Conservation (phyloP, 306 rosid species). For the Calophaca sinica region DNA sequence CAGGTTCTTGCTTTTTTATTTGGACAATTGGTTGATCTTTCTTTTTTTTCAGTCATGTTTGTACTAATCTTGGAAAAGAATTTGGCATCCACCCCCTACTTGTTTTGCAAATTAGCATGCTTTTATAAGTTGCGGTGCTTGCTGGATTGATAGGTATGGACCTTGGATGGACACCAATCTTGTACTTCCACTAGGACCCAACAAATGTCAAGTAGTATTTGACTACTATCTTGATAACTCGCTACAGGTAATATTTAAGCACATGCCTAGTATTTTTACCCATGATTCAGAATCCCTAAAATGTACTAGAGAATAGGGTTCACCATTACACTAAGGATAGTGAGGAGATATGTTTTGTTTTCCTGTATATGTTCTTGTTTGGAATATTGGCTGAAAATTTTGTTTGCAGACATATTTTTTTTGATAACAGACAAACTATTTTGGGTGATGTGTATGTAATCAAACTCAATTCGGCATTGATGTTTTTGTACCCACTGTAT, state of each 20-base stretch:
- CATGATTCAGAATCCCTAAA: constrained; percentile 21
- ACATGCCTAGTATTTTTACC: background rate
- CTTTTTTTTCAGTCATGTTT: background rate
- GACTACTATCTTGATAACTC: constrained; percentile 86
- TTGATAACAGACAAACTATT: too few relatives aligned
- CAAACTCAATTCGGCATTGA: too few relatives aligned
- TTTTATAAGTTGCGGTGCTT: constrained; percentile 30
- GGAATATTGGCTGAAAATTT: too few relatives aligned
- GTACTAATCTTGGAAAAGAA: constrained; percentile 1
- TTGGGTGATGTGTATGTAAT: too few relatives aligned
- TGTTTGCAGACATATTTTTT: background rate
- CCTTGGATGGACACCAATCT: constrained; percentile 99
- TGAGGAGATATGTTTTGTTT: too few relatives aligned
- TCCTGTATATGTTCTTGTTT: too few relatives aligned
- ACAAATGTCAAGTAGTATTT: constrained; percentile 76
- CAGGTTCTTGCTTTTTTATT: constrained; percentile 60
- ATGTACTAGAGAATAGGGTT: background rate
- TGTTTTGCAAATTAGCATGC: constrained; percentile 36
- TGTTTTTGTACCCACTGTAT: background rate
- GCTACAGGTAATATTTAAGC: constrained; percentile 61
- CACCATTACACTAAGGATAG: too few relatives aligned
- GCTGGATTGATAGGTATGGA: constrained; percentile 71
- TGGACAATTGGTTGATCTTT: background rate
- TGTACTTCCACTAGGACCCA: constrained; percentile 85
- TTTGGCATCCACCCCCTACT: background rate